Evolutionary conservation across 1,284 basidiomycete species (phyloP).

Genomic region (Ustilago esculenta): DNA sequence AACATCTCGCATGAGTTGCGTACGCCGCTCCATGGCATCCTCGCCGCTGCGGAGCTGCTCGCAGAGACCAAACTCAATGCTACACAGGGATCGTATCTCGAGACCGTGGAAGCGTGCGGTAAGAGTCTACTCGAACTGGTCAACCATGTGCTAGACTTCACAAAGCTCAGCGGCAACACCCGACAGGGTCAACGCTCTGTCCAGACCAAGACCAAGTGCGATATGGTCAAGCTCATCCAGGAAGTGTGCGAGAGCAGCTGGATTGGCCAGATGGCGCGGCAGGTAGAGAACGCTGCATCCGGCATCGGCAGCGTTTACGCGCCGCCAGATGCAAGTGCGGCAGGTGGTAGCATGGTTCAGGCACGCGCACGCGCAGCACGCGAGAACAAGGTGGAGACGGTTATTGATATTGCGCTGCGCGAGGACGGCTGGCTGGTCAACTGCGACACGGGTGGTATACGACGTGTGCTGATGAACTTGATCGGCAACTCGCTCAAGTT

Average conservation of each 20-base stretch:
- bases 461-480: constrained; percentile 92
- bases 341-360: constrained; percentile 18
- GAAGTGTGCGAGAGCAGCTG: constrained; percentile 94
- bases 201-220: constrained; percentile 64
- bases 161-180: constrained; percentile 82
- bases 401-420: constrained; percentile 83
- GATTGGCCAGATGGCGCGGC: constrained; percentile 87
- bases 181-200: constrained; percentile 67
- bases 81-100: constrained; percentile 85
- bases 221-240: constrained; percentile 89
- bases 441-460: constrained; percentile 90
- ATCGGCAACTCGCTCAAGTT: constrained; percentile 94
- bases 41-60: constrained; percentile 88
- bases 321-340: constrained; percentile 68
- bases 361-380: constrained; percentile 34
- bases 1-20: constrained; percentile 88
- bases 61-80: constrained; percentile 82
- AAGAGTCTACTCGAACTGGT: constrained; percentile 74
- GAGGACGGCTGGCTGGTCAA: constrained; percentile 83
- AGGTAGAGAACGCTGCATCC: constrained; percentile 67
- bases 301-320: constrained; percentile 93
- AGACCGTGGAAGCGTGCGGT: constrained; percentile 72
- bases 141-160: constrained; percentile 96
- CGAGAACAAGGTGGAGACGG: constrained; percentile 77
- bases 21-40: constrained; percentile 71